Conservation (phyloP, 169 alveolate genomes). For the Fabrea salina region DNA sequence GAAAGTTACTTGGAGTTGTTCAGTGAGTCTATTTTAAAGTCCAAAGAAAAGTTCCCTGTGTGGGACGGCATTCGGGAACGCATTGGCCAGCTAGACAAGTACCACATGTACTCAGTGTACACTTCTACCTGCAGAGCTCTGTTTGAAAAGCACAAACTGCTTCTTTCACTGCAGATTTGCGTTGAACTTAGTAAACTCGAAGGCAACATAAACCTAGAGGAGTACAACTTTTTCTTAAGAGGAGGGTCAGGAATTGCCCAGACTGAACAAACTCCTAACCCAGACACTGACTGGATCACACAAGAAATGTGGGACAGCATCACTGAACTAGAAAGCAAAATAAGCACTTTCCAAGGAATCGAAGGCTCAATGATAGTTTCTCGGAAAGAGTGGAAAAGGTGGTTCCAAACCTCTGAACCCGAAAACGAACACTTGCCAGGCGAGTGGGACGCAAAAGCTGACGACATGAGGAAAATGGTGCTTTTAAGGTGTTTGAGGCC, state of each 20-base stretch:
- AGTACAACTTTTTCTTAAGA: conserved; percentile 87
- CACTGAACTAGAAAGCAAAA: conserved; percentile 78
- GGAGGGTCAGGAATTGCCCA: conserved; percentile 87
- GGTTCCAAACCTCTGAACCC: conserved; percentile 78
- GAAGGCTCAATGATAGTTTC: conserved; percentile 87
- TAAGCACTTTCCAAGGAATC: conserved; percentile 84
- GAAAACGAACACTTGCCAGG: conserved; percentile 92
- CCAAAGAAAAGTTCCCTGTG: conserved; percentile 62
- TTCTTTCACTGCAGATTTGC: conserved; percentile 86
- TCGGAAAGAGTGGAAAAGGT: conserved; percentile 83
- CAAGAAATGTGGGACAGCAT: conserved; percentile 87
- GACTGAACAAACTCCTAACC: conserved; percentile 81
- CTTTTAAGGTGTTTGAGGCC: conserved; percentile 89
- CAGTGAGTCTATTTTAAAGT: conserved; percentile 77
- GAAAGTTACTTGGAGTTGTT: conserved; percentile 88
- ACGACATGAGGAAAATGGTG: conserved; percentile 83
- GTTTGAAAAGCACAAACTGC: conserved; percentile 91
- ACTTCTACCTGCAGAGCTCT: conserved; percentile 86
- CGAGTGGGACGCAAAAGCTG: conserved; percentile 94
- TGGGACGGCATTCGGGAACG: conserved; percentile 78
- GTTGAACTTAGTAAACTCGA: conserved; percentile 78
- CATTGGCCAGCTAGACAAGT: conserved; percentile 70
- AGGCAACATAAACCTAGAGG: conserved; percentile 78
- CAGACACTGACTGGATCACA: conserved; percentile 89
- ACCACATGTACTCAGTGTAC: conserved; percentile 77